Conservation (phyloP, 495 filamentous ascomycete species). For the Aspergillus mulundensis region DNA sequence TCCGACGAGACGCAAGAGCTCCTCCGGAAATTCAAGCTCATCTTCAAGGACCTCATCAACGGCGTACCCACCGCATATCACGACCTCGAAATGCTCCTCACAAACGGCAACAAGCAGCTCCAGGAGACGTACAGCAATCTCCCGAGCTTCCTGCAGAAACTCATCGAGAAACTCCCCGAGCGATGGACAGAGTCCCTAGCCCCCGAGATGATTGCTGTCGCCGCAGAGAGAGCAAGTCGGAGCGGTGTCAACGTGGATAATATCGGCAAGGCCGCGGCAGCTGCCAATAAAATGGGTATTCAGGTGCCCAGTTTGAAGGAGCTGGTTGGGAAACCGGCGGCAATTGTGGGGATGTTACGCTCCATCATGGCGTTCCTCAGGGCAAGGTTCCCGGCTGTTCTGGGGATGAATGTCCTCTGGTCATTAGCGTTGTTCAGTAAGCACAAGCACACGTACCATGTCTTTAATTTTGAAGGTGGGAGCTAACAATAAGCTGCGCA, state of each 20-base stretch:
- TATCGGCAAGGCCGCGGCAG: slow-evolving; percentile 44
- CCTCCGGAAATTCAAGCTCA: slow-evolving; percentile 74
- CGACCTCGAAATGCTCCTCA: slow-evolving; percentile 79
- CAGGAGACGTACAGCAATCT: slow-evolving; percentile 72
- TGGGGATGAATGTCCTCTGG: slow-evolving; percentile 82
- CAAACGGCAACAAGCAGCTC: slow-evolving; percentile 71
- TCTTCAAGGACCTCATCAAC: slow-evolving; percentile 87
- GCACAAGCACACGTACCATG: too few relatives aligned
- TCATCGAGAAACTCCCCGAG: slow-evolving; percentile 78
- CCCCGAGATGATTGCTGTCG: slow-evolving; percentile 75
- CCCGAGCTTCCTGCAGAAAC: slow-evolving; percentile 77
- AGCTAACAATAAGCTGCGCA: slow-evolving; percentile 31
- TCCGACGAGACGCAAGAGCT: slow-evolving; percentile 76
- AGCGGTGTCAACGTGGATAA: slow-evolving; percentile 59
- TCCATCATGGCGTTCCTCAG: slow-evolving; percentile 82
- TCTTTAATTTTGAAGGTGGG: too few relatives aligned
- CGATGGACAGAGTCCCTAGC: slow-evolving; percentile 71
- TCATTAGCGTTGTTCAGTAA: slow-evolving; percentile 78
- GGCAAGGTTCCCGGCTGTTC: slow-evolving; percentile 76
- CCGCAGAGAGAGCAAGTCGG: slow-evolving; percentile 62
- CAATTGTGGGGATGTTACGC: slow-evolving; percentile 74
- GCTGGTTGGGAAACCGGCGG: slow-evolving; percentile 79
- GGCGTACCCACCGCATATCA: slow-evolving; percentile 90
- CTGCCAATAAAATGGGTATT: slow-evolving; percentile 48
- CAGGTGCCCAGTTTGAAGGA: slow-evolving; percentile 65